phyloP scores from a whole-genome alignment of 768 basidiomycete genomes.

The Leccinum rimulosum region DNA sequence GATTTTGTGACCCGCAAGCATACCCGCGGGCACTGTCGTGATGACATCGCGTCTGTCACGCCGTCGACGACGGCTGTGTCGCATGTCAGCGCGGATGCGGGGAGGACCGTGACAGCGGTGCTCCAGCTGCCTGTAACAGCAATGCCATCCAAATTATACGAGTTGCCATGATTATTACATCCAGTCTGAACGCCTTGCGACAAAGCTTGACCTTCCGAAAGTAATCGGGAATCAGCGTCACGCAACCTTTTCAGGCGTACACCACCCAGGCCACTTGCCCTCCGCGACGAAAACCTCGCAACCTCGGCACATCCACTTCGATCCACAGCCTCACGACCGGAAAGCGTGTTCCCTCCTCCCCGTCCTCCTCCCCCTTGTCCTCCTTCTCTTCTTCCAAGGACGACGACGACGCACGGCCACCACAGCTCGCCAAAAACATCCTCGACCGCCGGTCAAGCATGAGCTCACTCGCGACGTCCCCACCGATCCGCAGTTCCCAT shows the following conservation, averaged over 20 bases:
- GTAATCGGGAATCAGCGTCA: neutral
- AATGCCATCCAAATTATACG: neutral
- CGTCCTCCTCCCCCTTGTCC: neutral
- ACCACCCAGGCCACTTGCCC: constrained; percentile 22
- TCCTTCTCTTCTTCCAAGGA: too few relatives aligned
- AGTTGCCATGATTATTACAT: neutral
- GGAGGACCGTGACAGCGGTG: neutral
- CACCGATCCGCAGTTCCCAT: constrained; percentile 16
- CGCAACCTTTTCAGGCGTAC: constrained; percentile 11
- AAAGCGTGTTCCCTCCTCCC: constrained; percentile 1
- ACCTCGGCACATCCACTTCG: constrained; percentile 18
- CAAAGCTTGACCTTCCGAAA: neutral
- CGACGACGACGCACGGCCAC: too few relatives aligned
- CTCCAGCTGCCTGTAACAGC: neutral
- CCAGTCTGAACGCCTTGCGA: neutral
- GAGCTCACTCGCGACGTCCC: constrained; percentile 24
- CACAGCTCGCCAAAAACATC: constrained; percentile 11
- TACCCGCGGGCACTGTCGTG: too few relatives aligned
- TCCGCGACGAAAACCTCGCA: constrained; percentile 20
- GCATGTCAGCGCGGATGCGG: too few relatives aligned
- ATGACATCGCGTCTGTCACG: too few relatives aligned
- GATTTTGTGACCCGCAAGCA: too few relatives aligned
- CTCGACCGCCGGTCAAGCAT: constrained; percentile 23
- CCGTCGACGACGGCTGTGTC: too few relatives aligned
- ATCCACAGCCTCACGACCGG: constrained; percentile 18